Evolutionary conservation across 805 yeast genomes (phyloP).

Genomic region (Kazachstania kunashirensis): DNA sequence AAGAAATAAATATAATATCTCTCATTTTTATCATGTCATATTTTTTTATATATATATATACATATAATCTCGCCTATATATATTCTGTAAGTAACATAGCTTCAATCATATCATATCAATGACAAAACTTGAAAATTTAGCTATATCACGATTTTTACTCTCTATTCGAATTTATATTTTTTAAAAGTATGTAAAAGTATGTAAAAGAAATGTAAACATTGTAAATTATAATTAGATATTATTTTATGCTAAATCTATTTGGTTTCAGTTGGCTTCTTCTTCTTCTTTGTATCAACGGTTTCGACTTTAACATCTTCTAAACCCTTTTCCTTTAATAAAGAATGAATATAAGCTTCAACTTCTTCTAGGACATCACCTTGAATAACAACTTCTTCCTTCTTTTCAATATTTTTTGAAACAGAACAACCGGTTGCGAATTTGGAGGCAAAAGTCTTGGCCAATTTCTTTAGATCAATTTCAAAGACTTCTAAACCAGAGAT

Average conservation of each 20-base stretch:
- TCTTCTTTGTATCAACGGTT: conserved; percentile 70
- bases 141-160: no score
- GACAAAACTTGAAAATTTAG: no score
- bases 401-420: conserved; percentile 80
- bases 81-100: no score
- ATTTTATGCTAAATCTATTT: conserved; percentile 1
- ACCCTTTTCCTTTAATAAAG: conserved; percentile 71
- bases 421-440: conserved; percentile 95
- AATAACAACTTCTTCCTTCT: conserved; percentile 81
- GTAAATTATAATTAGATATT: no score
- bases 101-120: no score
- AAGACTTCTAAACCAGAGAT: conserved; percentile 82
- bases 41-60: no score
- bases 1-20: no score
- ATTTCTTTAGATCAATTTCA: conserved; percentile 79
- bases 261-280: conserved; percentile 32
- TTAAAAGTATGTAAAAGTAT: no score
- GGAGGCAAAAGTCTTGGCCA: conserved; percentile 85
- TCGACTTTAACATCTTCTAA: conserved; percentile 81
- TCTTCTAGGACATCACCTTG: conserved; percentile 95
- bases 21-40: no score
- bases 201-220: no score
- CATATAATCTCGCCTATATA: no score
- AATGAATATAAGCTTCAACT: conserved; percentile 66
- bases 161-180: no score